Evolutionary conservation across 345 rosid genomes (phyloP).

Genomic region (Mangifera indica): DNA sequence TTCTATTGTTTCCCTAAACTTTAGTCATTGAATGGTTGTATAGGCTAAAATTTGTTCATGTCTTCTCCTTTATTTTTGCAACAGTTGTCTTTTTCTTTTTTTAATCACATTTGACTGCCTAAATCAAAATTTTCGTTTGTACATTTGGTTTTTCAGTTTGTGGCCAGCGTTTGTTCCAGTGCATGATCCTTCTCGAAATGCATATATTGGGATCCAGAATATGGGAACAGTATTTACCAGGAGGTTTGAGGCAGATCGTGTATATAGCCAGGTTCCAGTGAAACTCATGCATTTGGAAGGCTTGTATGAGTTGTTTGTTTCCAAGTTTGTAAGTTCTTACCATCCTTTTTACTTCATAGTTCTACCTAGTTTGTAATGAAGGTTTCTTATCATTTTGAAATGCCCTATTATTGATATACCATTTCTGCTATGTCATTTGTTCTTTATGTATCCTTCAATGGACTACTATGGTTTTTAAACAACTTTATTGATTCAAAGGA

Average conservation of each 20-base stretch:
- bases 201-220: constrained; percentile 89
- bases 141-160: constrained; percentile 51
- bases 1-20: constrained; percentile 6
- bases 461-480: not conserved
- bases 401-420: not conserved
- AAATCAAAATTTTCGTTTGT: not conserved
- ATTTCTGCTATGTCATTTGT: not conserved
- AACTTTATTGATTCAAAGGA: not conserved
- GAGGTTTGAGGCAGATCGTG: constrained; percentile 90
- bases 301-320: constrained; percentile 82
- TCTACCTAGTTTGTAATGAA: not conserved
- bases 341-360: constrained; percentile 5
- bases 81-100: not conserved
- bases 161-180: constrained; percentile 99
- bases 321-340: constrained; percentile 79
- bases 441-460: not conserved
- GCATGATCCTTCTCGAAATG: constrained; percentile 86
- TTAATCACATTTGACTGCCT: constrained; percentile 10
- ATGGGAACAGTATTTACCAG: constrained; percentile 89
- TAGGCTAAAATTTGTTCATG: not conserved
- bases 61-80: constrained; percentile 8
- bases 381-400: not conserved
- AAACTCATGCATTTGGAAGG: constrained; percentile 98
- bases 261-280: constrained; percentile 92
- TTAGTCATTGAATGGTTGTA: not conserved